These are phyloP conservation scores for Colletotrichum spinosum DNA, from an alignment of 2,329 filamentous ascomycete genomes.

Conservation along the genomic window DNA sequence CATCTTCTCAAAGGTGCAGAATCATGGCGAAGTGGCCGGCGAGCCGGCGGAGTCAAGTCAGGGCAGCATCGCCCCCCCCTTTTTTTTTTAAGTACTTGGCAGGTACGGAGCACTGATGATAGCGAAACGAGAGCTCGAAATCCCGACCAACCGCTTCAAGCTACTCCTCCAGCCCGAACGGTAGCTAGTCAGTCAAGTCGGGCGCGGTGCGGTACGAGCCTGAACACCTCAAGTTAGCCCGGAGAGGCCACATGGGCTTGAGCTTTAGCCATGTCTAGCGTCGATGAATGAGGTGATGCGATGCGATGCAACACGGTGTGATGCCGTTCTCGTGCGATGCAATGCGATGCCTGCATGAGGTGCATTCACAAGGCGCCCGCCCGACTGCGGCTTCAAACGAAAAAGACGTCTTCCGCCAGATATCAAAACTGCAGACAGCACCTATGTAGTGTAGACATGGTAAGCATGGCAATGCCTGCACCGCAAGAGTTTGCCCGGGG, in stretches of 20 bases:
- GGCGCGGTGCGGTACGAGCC: constrained; percentile 24
- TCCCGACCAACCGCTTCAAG: not conserved
- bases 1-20: constrained; percentile 34
- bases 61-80: no score
- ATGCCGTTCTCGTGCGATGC: no score
- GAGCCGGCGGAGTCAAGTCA: constrained; percentile 21
- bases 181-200: constrained; percentile 29
- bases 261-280: constrained; percentile 19
- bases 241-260: constrained; percentile 34
- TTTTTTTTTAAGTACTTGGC: no score
- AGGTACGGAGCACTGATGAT: no score
- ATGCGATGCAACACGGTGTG: constrained; percentile 13
- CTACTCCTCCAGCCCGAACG: constrained; percentile 19
- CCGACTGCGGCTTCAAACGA: constrained; percentile 23
- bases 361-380: constrained; percentile 26
- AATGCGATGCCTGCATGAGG: constrained; percentile 20
- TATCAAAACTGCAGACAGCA: not conserved
- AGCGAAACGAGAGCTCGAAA: no score
- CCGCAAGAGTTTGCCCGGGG: not conserved
- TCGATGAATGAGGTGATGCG: constrained; percentile 25
- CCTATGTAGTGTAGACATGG: no score
- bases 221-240: not conserved
- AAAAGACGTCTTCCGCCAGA: not conserved
- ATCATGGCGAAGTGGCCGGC: constrained; percentile 31
- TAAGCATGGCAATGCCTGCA: not conserved